phyloP scores from a whole-genome alignment of 371 early-diverging fungal species.

The Batkoa obscura region DNA sequence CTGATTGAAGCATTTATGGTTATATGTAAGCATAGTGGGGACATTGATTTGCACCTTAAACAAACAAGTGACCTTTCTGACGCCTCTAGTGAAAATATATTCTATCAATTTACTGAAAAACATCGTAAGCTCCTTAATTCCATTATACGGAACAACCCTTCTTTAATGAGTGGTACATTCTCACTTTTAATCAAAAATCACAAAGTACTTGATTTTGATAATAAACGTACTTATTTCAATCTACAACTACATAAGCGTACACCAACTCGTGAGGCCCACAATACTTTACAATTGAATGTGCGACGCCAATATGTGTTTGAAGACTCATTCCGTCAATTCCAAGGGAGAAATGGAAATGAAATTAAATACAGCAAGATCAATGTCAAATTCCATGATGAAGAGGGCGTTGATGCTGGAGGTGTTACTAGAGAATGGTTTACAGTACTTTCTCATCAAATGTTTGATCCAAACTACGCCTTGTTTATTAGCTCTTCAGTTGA shows the following conservation, averaged over 20 bases:
- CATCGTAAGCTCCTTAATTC: constrained; percentile 91
- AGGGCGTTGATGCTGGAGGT: constrained; percentile 98
- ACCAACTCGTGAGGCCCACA: constrained; percentile 38
- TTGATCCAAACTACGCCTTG: constrained; percentile 95
- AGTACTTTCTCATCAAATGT: constrained; percentile 90
- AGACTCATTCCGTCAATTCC: constrained; percentile 88
- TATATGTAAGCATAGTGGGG: constrained; percentile 52
- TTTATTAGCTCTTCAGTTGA: constrained; percentile 93
- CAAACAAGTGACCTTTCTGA: constrained; percentile 7
- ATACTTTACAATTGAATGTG: constrained; percentile 68
- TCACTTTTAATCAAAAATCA: constrained; percentile 90
- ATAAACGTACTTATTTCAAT: constrained; percentile 92
- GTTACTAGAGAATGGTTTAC: constrained; percentile 98
- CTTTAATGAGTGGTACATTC: constrained; percentile 89
- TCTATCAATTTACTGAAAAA: constrained; percentile 76
- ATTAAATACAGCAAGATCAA: constrained; percentile 83
- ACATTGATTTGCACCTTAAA: constrained; percentile 11
- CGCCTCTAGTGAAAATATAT: constrained; percentile 12
- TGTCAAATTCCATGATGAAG: constrained; percentile 92
- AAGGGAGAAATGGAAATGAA: constrained; percentile 75
- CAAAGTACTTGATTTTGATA: constrained; percentile 95
- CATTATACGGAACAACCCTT: constrained; percentile 92
- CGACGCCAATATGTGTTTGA: constrained; percentile 90
- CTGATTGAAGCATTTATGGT: constrained; percentile 95
- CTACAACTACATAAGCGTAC: constrained; percentile 79